Percentiles rank a stretch among this genome's conserved stretches.
Evolutionary conservation across 768 basidiomycete genomes (phyloP).

Genomic region (Grammothele lineata): DNA sequence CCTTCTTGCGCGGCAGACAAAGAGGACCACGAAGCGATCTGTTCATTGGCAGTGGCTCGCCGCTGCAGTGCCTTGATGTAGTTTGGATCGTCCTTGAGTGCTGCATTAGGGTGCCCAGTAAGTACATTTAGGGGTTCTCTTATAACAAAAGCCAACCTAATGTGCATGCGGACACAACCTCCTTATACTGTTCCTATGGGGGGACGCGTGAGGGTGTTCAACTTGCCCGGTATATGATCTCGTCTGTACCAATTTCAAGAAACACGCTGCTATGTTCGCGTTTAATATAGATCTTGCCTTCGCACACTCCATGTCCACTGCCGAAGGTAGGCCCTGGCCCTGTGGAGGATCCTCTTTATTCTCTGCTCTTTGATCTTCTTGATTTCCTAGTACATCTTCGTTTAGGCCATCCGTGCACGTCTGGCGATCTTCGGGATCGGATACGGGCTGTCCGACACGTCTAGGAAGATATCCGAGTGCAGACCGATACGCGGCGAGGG

Average conservation of each 20-base stretch:
- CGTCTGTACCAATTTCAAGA: slow-evolving; percentile 74
- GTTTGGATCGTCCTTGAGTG: slow-evolving; percentile 77
- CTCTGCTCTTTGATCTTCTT: too few species aligned
- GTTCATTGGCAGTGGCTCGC: slow-evolving; percentile 83
- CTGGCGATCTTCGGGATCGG: slow-evolving; percentile 13
- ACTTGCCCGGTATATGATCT: too few species aligned
- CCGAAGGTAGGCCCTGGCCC: too few species aligned
- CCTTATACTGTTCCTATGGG: slow-evolving; percentile 75
- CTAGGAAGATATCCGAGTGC: slow-evolving; percentile 67
- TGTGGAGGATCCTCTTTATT: too few species aligned
- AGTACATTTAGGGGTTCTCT: too few species aligned
- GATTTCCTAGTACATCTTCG: slow-evolving; percentile 8
- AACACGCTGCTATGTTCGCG: slow-evolving; percentile 88
- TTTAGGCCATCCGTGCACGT: slow-evolving; percentile 20
- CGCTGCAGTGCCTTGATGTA: slow-evolving; percentile 89
- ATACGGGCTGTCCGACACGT: too few species aligned
- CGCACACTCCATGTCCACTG: slow-evolving; percentile 42
- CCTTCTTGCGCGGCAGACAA: slow-evolving; percentile 84
- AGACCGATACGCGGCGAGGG: slow-evolving; percentile 63
- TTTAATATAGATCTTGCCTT: slow-evolving; percentile 69
- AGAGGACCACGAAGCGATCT: slow-evolving; percentile 77
- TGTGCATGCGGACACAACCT: slow-evolving; percentile 76
- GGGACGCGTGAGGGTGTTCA: too few species aligned
- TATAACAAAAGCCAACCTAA: slow-evolving; percentile 46
- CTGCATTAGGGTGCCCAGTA: slow-evolving; percentile 35